Evolutionary conservation across 169 alveolate genomes (phyloP).

Genomic region (Cryptosporidium xiaoi): DNA sequence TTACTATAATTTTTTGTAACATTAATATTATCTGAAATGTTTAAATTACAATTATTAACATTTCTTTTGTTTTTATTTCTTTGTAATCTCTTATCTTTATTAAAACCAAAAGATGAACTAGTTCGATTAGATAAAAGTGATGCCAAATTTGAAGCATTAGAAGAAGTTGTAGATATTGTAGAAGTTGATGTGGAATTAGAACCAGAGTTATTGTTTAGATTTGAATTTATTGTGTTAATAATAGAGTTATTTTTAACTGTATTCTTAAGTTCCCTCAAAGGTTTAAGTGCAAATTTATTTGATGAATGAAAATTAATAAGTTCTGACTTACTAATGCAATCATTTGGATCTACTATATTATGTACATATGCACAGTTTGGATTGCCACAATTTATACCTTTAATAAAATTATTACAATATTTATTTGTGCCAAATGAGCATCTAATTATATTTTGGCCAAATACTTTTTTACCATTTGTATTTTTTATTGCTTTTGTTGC

Average conservation of each 20-base stretch:
- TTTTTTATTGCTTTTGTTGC: slow-evolving; percentile 91
- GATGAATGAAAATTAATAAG: slow-evolving; percentile 67
- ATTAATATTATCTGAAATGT: too few relatives aligned
- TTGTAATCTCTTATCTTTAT: not conserved
- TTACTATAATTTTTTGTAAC: too few relatives aligned
- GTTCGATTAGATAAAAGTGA: too few relatives aligned
- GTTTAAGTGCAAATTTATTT: slow-evolving; percentile 60
- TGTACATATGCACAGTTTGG: slow-evolving; percentile 93
- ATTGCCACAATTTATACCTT: slow-evolving; percentile 87
- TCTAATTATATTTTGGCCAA: slow-evolving; percentile 85
- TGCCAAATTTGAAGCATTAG: too few relatives aligned
- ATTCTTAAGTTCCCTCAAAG: slow-evolving; percentile 38
- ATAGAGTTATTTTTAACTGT: not conserved
- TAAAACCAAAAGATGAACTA: too few relatives aligned
- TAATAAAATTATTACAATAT: slow-evolving; percentile 90
- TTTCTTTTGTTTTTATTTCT: slow-evolving; percentile 3
- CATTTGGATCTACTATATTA: slow-evolving; percentile 83
- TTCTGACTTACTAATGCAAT: slow-evolving; percentile 66
- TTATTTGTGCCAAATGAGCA: slow-evolving; percentile 95
- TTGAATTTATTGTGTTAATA: not conserved
- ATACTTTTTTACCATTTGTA: slow-evolving; percentile 89
- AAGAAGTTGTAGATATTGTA: too few relatives aligned
- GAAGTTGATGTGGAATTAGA: too few relatives aligned
- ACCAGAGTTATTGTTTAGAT: not conserved
- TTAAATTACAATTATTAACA: not conserved